Evolutionary conservation across 2,329 filamentous ascomycete species (phyloP).

Genomic region (Lasiodiplodia citricola): DNA sequence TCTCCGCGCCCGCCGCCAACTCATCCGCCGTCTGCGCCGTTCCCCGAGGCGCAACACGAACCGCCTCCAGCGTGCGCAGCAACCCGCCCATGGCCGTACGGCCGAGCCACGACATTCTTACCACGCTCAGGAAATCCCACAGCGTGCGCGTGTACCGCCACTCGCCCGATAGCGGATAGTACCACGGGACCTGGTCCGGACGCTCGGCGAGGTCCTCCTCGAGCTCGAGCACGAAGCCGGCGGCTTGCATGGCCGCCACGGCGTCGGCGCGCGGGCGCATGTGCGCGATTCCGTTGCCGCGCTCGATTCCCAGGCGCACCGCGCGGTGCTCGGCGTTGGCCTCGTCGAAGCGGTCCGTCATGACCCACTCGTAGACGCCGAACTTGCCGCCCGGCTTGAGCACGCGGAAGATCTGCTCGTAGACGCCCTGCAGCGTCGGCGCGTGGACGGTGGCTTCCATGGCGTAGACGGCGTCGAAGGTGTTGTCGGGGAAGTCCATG

Average conservation of each 20-base stretch:
- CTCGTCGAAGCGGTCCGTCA: slow-evolving; percentile 96
- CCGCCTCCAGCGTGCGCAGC: slow-evolving; percentile 74
- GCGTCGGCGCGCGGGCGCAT: slow-evolving; percentile 90
- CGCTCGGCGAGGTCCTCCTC: slow-evolving; percentile 85
- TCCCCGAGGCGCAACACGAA: slow-evolving; percentile 79
- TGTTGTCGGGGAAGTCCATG: slow-evolving; percentile 92
- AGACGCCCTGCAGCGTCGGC: slow-evolving; percentile 86
- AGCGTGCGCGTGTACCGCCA: slow-evolving; percentile 81
- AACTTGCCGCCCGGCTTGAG: slow-evolving; percentile 95
- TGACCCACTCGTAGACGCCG: slow-evolving; percentile 98
- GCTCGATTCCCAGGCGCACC: slow-evolving; percentile 95
- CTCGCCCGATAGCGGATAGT: slow-evolving; percentile 87
- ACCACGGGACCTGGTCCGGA: slow-evolving; percentile 82
- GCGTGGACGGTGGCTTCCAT: slow-evolving; percentile 98
- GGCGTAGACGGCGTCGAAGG: slow-evolving; percentile 93
- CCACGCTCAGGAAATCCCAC: slow-evolving; percentile 80
- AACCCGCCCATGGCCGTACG: slow-evolving; percentile 76
- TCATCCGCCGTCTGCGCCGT: slow-evolving; percentile 96
- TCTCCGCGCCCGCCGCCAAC: slow-evolving; percentile 80
- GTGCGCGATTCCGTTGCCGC: slow-evolving; percentile 95
- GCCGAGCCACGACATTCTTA: slow-evolving; percentile 87
- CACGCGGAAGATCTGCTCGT: slow-evolving; percentile 91
- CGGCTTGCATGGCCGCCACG: slow-evolving; percentile 80
- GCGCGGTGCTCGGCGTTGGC: slow-evolving; percentile 82
- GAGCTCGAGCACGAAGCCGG: slow-evolving; percentile 82